Evolutionary conservation across 345 rosid genomes (phyloP).

Genomic region (Citrus medica): DNA sequence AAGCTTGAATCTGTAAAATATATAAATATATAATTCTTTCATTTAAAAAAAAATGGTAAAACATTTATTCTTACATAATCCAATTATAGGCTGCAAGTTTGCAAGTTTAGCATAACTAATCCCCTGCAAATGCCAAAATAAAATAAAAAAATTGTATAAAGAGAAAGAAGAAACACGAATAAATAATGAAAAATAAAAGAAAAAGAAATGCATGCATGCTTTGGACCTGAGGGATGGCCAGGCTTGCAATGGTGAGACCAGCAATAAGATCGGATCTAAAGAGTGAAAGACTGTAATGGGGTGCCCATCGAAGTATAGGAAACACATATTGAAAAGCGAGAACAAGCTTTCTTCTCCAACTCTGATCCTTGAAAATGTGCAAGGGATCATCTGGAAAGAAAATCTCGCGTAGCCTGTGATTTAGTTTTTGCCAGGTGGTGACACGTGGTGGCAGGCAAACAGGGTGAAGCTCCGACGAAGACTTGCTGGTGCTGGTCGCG

Average conservation of each 20-base stretch:
- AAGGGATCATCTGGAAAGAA: slow-evolving; percentile 55
- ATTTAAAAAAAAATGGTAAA: neutral
- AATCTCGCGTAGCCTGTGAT: slow-evolving; percentile 24
- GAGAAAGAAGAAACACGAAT: neutral
- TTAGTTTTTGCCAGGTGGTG: slow-evolving; percentile 10
- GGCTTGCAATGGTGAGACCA: slow-evolving; percentile 56
- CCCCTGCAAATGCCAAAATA: slow-evolving; percentile 27
- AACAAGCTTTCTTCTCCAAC: slow-evolving; percentile 22
- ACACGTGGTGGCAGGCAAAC: slow-evolving; percentile 6
- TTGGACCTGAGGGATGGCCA: slow-evolving; percentile 56
- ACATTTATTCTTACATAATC: slow-evolving; percentile 34
- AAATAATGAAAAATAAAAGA: neutral
- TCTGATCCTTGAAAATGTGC: slow-evolving; percentile 39
- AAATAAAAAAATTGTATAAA: neutral
- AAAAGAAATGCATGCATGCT: neutral
- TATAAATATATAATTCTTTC: neutral
- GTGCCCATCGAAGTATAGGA: slow-evolving; percentile 46
- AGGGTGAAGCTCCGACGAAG: slow-evolving; percentile 1
- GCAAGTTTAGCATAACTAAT: slow-evolving; percentile 52
- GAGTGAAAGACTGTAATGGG: slow-evolving; percentile 29
- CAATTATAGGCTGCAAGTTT: slow-evolving; percentile 39
- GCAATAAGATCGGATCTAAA: slow-evolving; percentile 42
- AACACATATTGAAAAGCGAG: slow-evolving; percentile 41
- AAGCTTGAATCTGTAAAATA: slow-evolving; percentile 42
- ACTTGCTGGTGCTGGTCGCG: neutral